Conservation (phyloP, 371 early-diverging fungal species). For the Encephalitozoon hellem region DNA sequence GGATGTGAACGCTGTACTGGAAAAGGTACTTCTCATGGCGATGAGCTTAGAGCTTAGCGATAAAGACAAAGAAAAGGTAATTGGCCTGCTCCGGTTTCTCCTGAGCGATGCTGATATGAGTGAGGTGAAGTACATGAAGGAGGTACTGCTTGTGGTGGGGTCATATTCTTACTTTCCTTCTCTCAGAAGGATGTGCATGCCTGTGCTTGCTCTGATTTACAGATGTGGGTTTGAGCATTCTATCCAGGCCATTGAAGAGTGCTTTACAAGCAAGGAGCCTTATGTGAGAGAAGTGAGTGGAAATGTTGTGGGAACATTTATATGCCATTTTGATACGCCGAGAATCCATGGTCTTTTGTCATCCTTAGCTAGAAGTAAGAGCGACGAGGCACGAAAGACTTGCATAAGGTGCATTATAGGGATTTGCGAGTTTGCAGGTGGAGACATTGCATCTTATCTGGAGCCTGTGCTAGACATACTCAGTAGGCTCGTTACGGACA, state of each 20-base stretch:
- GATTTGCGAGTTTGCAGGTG: neutral
- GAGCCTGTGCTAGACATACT: neutral
- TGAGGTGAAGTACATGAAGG: neutral
- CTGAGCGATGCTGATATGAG: neutral
- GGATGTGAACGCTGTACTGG: neutral
- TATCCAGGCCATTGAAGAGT: neutral
- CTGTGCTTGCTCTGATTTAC: neutral
- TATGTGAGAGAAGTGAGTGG: neutral
- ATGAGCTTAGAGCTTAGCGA: neutral
- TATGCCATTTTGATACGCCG: neutral
- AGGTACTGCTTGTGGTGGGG: slow-evolving; percentile 6
- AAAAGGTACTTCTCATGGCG: neutral
- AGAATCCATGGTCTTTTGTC: neutral
- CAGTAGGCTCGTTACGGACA: neutral
- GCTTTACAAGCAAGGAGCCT: neutral
- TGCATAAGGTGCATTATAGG: neutral
- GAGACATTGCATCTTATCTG: neutral
- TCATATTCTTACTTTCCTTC: neutral
- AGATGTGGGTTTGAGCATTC: neutral
- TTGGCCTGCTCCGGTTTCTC: neutral
- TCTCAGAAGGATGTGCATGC: neutral
- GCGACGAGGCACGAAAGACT: neutral
- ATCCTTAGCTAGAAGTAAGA: neutral
- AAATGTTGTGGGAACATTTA: neutral
- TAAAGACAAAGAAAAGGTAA: neutral